Evolutionary conservation across 2,329 filamentous ascomycete genomes (phyloP).

Genomic region (Penicillium sclerotiorum): DNA sequence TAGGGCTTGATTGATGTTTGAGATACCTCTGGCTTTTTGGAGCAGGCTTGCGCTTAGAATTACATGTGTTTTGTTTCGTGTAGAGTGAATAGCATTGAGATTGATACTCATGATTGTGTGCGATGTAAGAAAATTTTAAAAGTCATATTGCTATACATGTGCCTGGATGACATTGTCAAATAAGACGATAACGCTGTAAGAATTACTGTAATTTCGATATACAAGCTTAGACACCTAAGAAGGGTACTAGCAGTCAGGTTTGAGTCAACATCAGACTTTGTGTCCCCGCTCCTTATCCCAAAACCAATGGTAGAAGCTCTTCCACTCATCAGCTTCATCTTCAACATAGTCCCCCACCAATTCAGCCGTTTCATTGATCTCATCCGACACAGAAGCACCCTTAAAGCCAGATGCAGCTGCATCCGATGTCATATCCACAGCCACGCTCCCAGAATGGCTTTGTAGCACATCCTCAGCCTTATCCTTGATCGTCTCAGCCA

Average conservation of each 20-base stretch:
- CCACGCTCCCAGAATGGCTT: slow-evolving; percentile 22
- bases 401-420: slow-evolving; percentile 23
- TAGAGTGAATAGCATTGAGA: not conserved
- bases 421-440: slow-evolving; percentile 37
- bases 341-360: slow-evolving; percentile 51
- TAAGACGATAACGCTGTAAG: too few relatives aligned
- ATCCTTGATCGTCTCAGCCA: slow-evolving; percentile 34
- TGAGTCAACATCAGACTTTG: not conserved
- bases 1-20: not conserved
- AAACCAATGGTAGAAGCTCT: slow-evolving; percentile 46
- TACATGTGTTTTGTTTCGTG: not conserved
- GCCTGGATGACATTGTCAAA: too few relatives aligned
- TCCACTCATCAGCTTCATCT: slow-evolving; percentile 45
- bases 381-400: slow-evolving; percentile 18
- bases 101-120: not conserved
- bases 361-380: slow-evolving; percentile 47
- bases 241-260: not conserved
- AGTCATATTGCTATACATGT: too few relatives aligned
- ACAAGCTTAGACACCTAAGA: too few relatives aligned
- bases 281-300: slow-evolving; percentile 35
- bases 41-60: not conserved
- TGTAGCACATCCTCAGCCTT: slow-evolving; percentile 28
- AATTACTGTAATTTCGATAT: too few relatives aligned
- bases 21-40: not conserved
- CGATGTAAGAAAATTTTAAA: not conserved